A percentile compares a stretch with the other conserved stretches of the same genome.
Evolutionary conservation across 2,329 filamentous ascomycete species (phyloP).

Genomic region (Claviceps arundinis): DNA sequence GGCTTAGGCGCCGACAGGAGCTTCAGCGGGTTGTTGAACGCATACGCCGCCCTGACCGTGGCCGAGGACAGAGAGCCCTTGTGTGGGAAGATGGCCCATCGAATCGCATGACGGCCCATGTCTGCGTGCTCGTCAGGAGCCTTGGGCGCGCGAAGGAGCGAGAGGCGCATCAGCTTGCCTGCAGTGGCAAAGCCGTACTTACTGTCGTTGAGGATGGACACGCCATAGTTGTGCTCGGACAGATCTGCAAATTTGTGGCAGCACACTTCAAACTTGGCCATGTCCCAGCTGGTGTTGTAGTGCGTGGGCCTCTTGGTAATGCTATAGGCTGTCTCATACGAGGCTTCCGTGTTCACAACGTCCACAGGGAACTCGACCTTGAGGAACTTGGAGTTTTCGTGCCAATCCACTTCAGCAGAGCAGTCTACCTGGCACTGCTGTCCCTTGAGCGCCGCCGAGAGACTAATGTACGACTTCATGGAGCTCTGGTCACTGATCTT

Average conservation of each 20-base stretch:
- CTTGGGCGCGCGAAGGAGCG: constrained; percentile 75
- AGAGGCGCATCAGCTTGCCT: constrained; percentile 81
- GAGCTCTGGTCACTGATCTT: constrained; percentile 79
- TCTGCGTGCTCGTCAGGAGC: constrained; percentile 88
- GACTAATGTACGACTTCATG: constrained; percentile 72
- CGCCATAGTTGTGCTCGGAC: constrained; percentile 76
- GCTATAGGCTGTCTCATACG: constrained; percentile 90
- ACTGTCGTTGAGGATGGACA: constrained; percentile 86
- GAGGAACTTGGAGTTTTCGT: constrained; percentile 91
- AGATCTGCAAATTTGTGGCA: constrained; percentile 90
- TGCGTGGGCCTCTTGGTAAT: constrained; percentile 83
- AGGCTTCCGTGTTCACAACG: constrained; percentile 79
- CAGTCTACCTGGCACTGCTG: constrained; percentile 57
- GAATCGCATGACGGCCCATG: constrained; percentile 79
- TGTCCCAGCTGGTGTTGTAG: constrained; percentile 95
- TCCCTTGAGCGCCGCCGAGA: constrained; percentile 54
- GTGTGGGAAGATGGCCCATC: constrained; percentile 86
- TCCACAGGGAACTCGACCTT: constrained; percentile 98
- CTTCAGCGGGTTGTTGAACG: constrained; percentile 74
- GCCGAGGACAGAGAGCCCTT: constrained; percentile 53
- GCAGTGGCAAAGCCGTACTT: constrained; percentile 92
- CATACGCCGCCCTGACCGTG: constrained; percentile 72
- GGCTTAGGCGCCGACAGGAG: constrained; percentile 17
- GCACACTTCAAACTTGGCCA: constrained; percentile 96
- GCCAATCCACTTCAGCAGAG: constrained; percentile 85